phyloP scores from a whole-genome alignment of 305 asterid genomes.

The Striga hermonthica region DNA sequence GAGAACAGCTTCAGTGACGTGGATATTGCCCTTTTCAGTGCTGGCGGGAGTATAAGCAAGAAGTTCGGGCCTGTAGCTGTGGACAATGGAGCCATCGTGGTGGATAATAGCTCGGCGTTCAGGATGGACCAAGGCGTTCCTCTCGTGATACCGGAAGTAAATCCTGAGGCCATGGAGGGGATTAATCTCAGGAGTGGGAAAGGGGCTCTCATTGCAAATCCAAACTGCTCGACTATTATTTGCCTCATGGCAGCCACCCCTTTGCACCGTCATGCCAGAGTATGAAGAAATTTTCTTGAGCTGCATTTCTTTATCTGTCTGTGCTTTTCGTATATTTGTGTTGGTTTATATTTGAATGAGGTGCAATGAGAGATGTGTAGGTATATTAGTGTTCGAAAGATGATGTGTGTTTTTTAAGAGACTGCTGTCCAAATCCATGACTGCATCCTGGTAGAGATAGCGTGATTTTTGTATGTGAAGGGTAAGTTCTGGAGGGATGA shows the following conservation, averaged over 20 bases:
- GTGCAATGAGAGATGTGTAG: too few relatives aligned
- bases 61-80: constrained; percentile 79
- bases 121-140: constrained; percentile 91
- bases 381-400: too few relatives aligned
- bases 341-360: too few relatives aligned
- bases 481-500: constrained; percentile 11
- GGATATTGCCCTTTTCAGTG: constrained; percentile 80
- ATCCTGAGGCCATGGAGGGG: constrained; percentile 80
- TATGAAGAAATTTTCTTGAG: constrained; percentile 26
- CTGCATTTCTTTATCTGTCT: constrained; percentile 1
- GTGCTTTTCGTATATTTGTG: background rate
- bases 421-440: too few relatives aligned
- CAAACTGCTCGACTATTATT: constrained; percentile 90
- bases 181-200: constrained; percentile 66
- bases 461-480: constrained; percentile 1
- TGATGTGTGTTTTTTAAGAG: too few relatives aligned
- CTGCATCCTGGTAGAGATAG: too few relatives aligned
- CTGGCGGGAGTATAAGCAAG: constrained; percentile 89
- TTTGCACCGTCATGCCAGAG: constrained; percentile 84
- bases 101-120: constrained; percentile 95
- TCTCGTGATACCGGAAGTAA: constrained; percentile 87
- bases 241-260: constrained; percentile 96
- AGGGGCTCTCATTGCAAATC: constrained; percentile 85
- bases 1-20: constrained; percentile 64
- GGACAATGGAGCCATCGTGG: constrained; percentile 69